Percentiles rank a stretch among this genome's conserved stretches.
Conservation (phyloP, 768 basidiomycete genomes). For the Chlorophyllum brunneum region DNA sequence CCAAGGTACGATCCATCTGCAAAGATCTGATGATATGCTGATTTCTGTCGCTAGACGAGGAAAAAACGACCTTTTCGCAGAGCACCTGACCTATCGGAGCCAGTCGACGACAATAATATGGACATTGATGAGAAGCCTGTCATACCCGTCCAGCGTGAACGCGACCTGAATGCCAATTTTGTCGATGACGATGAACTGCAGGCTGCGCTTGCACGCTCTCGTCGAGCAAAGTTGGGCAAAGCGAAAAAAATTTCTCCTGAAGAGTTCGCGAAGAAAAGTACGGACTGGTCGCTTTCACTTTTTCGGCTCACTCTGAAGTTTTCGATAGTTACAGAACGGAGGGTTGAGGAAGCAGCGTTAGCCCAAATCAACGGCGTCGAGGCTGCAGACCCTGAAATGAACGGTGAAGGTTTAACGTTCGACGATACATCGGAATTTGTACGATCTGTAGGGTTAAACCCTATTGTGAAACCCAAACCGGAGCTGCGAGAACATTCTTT, state of each 20-base stretch:
- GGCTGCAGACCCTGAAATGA: constrained; percentile 37
- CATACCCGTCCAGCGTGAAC: constrained; percentile 46
- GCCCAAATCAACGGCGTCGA: constrained; percentile 34
- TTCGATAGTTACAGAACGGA: constrained; percentile 61
- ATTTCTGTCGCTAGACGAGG: constrained; percentile 59
- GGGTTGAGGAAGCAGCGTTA: constrained; percentile 40
- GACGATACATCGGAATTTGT: constrained; percentile 98
- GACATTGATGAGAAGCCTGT: constrained; percentile 76
- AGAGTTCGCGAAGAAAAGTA: constrained; percentile 75
- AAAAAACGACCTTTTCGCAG: constrained; percentile 84
- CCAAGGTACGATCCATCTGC: constrained; percentile 79
- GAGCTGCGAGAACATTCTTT: constrained; percentile 37
- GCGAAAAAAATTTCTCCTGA: constrained; percentile 76
- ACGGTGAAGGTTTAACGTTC: constrained; percentile 69
- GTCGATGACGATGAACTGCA: constrained; percentile 99
- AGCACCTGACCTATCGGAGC: constrained; percentile 45
- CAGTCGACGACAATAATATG: constrained; percentile 55
- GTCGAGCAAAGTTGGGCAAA: constrained; percentile 79
- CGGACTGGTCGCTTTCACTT: constrained; percentile 20
- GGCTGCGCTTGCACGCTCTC: constrained; percentile 81
- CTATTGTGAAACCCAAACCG: constrained; percentile 43
- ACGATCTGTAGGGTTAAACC: constrained; percentile 71
- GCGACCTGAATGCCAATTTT: constrained; percentile 83
- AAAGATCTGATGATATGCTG: background rate
- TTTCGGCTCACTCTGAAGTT: background rate